A percentile compares a stretch with the other conserved stretches of the same genome.
These are phyloP conservation scores for Trichoderma sp. DNA, from an alignment of 2,329 filamentous ascomycete species.

Conservation along the genomic window DNA sequence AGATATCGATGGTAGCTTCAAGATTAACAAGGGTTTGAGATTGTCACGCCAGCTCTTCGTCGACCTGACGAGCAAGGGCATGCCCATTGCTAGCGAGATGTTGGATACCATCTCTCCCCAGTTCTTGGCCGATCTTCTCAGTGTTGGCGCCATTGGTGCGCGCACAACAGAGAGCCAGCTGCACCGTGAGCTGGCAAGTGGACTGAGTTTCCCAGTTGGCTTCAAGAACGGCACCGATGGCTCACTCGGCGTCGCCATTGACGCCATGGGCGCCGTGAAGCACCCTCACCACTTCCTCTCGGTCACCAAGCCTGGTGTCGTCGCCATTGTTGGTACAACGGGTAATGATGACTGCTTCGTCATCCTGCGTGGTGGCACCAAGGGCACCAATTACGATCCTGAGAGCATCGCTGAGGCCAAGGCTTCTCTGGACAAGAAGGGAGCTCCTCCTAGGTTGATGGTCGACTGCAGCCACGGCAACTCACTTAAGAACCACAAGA, in stretches of 20 bases:
- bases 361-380: conserved; percentile 87
- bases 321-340: conserved; percentile 88
- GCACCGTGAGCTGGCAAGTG: conserved; percentile 89
- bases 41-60: conserved; percentile 87
- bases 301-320: conserved; percentile 93
- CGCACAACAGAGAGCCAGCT: conserved; percentile 94
- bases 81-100: conserved; percentile 98
- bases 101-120: conserved; percentile 97
- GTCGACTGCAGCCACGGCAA: conserved; percentile 98
- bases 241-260: conserved; percentile 81
- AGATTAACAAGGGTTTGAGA: conserved; percentile 96
- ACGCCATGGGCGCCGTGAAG: conserved; percentile 88
- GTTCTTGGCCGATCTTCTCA: conserved; percentile 89
- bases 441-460: conserved; percentile 78
- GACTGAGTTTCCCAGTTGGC: conserved; percentile 92
- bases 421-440: conserved; percentile 70
- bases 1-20: conserved; percentile 96
- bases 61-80: conserved; percentile 84
- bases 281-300: conserved; percentile 96
- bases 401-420: conserved; percentile 82
- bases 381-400: conserved; percentile 90
- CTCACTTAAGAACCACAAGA: conserved; percentile 92
- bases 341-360: conserved; percentile 98
- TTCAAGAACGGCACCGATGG: conserved; percentile 99
- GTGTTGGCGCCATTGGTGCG: conserved; percentile 90